Base-by-base conservation (phyloP, 257 asterid genomes). In the Anisodus tanguticus region DNA sequence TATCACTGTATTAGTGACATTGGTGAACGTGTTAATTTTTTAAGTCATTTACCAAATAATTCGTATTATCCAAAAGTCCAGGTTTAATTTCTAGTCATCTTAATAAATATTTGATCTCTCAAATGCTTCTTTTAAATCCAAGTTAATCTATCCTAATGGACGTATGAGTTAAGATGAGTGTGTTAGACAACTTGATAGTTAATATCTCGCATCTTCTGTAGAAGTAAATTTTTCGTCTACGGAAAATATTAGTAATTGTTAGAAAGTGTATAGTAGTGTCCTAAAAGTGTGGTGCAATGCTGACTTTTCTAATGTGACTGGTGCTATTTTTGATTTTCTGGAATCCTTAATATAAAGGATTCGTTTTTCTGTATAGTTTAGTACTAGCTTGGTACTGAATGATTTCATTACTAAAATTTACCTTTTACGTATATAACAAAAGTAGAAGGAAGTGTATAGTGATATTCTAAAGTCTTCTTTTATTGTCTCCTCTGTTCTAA, bases 171-270 rank as follows among this genome's bases (percentile, higher is more conserved):
- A 70, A 41, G 55, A 41, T 41, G 55, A 70, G 5, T 45, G 13
- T 43, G 54, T 71, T n/a, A 10, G 37, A n/a, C 57, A 43, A 71
- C 57, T 45, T 71, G 17, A 43, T 71, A n/a, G 57, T 71, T 17
- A 43, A 70, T 41, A 70, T 70, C 79, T 70, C 79, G 17, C 15
- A 70, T 70, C 16, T 70, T 70, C 8, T 70, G 79, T 5, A 43
- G 8, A 70, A 17, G 35, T 41, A n/a, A 37, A 17, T 70, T 70
- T 70, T 11, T 9, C 7, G 4, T 41, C 35, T 41, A 70, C 1
- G 7, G 26, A 8, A n/a, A 4, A 45, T 71, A 45, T 31, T 72
- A 47, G 10, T 72, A 6, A 47, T 22, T 19, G 41, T 47, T 72
- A 47, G 12, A 31, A 72, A 49, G 41, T 72, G 43, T 72, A 31